A percentile compares a stretch with the other conserved stretches of the same genome.
Conservation (phyloP, 495 filamentous ascomycete genomes). For the Podospora conica region DNA sequence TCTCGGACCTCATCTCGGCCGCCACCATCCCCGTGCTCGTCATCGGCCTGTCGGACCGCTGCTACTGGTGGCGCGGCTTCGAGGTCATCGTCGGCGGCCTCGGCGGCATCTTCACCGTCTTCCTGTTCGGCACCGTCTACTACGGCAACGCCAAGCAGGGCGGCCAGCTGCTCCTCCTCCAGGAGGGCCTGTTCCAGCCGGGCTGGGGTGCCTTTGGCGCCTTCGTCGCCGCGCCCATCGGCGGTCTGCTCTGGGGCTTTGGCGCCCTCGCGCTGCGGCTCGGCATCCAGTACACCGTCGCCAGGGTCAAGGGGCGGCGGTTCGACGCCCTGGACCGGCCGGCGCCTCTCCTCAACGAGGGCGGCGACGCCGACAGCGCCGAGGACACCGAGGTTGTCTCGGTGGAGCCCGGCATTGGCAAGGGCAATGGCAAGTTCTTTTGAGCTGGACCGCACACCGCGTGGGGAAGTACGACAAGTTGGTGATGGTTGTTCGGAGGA, state of each 20-base stretch:
- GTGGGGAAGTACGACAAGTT: not conserved
- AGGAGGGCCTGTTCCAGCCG: slow-evolving; percentile 59
- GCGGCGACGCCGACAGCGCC: slow-evolving; percentile 20
- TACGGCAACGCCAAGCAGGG: slow-evolving; percentile 56
- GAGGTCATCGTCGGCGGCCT: slow-evolving; percentile 67
- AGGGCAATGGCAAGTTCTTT: slow-evolving; percentile 49
- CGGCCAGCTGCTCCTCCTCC: slow-evolving; percentile 60
- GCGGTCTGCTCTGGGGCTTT: slow-evolving; percentile 62
- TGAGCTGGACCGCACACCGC: slow-evolving; percentile 15
- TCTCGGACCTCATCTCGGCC: slow-evolving; percentile 66
- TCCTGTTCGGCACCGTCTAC: slow-evolving; percentile 68
- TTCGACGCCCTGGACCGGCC: slow-evolving; percentile 63
- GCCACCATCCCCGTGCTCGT: slow-evolving; percentile 62
- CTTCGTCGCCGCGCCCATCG: slow-evolving; percentile 70
- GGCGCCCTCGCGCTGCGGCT: slow-evolving; percentile 52
- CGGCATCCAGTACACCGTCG: slow-evolving; percentile 42
- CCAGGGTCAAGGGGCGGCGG: slow-evolving; percentile 44
- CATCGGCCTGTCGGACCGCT: slow-evolving; percentile 54
- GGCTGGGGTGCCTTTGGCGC: slow-evolving; percentile 75
- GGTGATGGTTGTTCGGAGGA: not conserved
- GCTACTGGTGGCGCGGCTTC: slow-evolving; percentile 68
- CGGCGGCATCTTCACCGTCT: slow-evolving; percentile 66
- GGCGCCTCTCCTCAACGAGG: slow-evolving; percentile 15
- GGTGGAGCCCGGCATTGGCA: slow-evolving; percentile 28
- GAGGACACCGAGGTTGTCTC: slow-evolving; percentile 23